Evolutionary conservation across 306 rosid species (phyloP).

Genomic region (Castanea mollissima): DNA sequence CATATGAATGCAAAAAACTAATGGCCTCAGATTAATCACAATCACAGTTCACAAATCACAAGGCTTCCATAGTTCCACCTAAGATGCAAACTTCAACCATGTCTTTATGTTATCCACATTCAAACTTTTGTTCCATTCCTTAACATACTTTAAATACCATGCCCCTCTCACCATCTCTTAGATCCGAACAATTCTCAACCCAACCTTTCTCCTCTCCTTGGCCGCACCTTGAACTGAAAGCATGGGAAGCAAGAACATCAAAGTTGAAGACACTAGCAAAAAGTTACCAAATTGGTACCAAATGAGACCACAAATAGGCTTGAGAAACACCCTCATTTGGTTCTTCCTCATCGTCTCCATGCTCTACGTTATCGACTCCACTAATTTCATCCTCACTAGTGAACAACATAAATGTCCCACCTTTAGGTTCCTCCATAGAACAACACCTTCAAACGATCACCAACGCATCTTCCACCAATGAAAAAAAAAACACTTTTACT

Average conservation of each 20-base stretch:
- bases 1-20: too few relatives aligned
- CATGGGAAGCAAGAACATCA: slow-evolving; percentile 21
- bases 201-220: slow-evolving; percentile 19
- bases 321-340: slow-evolving; percentile 52
- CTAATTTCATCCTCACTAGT: slow-evolving; percentile 46
- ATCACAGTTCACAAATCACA: too few relatives aligned
- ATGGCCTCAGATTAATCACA: too few relatives aligned
- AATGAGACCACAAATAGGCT: slow-evolving; percentile 28
- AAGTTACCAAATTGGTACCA: slow-evolving; percentile 19
- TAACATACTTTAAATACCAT: slow-evolving; percentile 29
- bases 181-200: slow-evolving; percentile 53
- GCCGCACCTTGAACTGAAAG: slow-evolving; percentile 2
- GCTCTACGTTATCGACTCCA: slow-evolving; percentile 55
- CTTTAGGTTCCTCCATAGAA: slow-evolving; percentile 18
- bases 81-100: background rate
- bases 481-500: too few relatives aligned
- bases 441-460: slow-evolving; percentile 29
- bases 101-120: background rate
- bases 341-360: slow-evolving; percentile 38
- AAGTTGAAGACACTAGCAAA: slow-evolving; percentile 21
- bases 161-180: background rate
- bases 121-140: slow-evolving; percentile 28
- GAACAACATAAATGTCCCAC: slow-evolving; percentile 44
- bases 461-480: slow-evolving; percentile 25
- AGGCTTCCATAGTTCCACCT: too few relatives aligned